Base-by-base conservation (phyloP, 2,329 filamentous ascomycete genomes). In the Tolypocladium guangdongense region DNA sequence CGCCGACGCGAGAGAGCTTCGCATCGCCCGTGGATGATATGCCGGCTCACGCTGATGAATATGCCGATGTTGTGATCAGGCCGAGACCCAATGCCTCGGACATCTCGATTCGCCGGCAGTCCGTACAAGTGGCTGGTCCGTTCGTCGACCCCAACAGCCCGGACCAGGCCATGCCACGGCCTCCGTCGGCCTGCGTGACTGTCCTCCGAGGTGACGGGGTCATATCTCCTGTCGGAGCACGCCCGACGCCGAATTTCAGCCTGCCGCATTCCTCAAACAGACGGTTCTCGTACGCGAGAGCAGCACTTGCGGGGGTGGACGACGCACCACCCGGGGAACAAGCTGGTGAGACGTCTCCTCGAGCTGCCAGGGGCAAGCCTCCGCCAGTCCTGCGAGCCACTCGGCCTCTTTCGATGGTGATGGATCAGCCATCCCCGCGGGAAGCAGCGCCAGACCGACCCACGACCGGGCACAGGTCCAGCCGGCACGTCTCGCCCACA, bases 1-100 rank as follows among this genome's bases (percentile, higher is more conserved):
- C 82, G 1, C 82, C 82, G 0, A 74, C 73, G 1, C 70, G 74
- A 14, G 76, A 78, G 37, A 79, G 71, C 52, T 82, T 81, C n/a
- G 27, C 63, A 62, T 16, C 55, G 52, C 33, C 56, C 36, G 49
- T 56, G 41, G 59, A 63, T 30, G 60, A 63, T 20, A 54, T 57
- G 51, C 11, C 56, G 43, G 41, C 57, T 24, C 52, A 43, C 1
- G 58, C 57, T 16, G 64, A 68, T 3, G 59, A 59, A 16, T 52
- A 63, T 20, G 54, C 50, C 52, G 47, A 59, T 54, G 50, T 53
- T 2, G 74, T 77, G 43, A 65, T 71, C 6, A 71, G 71, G 41
- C 66, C 71, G 12, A 71, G 78, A n/a, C 76, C 77, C 2, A 81
- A 81, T 53, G 77, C 76, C 7, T 69, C 73, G 2, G 75, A 75